These are phyloP conservation scores for Xylaria venustula DNA, from an alignment of 495 filamentous ascomycete species.

Conservation along the genomic window DNA sequence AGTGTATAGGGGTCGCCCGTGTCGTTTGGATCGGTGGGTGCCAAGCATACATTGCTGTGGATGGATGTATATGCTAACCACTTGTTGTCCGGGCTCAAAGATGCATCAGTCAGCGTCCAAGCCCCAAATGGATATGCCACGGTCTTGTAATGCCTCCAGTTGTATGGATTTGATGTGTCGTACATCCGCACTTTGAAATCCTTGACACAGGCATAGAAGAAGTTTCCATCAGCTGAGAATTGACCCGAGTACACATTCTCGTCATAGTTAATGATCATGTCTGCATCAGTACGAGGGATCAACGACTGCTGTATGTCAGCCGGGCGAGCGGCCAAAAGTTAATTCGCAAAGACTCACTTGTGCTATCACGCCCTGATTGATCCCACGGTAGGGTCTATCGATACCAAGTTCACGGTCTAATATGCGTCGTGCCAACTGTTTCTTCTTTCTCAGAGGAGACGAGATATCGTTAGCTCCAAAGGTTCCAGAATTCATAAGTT, in stretches of 20 bases:
- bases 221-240: slow-evolving; percentile 95
- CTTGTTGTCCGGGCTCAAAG: slow-evolving; percentile 86
- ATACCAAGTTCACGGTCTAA: slow-evolving; percentile 79
- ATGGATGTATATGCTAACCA: slow-evolving; percentile 90
- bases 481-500: slow-evolving; percentile 74
- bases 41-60: slow-evolving; percentile 74
- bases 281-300: slow-evolving; percentile 71
- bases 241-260: slow-evolving; percentile 90
- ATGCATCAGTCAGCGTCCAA: slow-evolving; percentile 96
- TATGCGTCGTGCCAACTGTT: slow-evolving; percentile 61
- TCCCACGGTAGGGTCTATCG: slow-evolving; percentile 47
- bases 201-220: slow-evolving; percentile 93
- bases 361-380: slow-evolving; percentile 61
- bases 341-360: slow-evolving; percentile 35
- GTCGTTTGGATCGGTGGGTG: slow-evolving; percentile 81
- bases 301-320: slow-evolving; percentile 40
- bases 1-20: slow-evolving; percentile 71
- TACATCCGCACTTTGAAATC: slow-evolving; percentile 96
- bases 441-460: slow-evolving; percentile 55
- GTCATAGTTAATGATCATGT: slow-evolving; percentile 85
- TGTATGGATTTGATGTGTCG: slow-evolving; percentile 92
- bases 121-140: slow-evolving; percentile 80
- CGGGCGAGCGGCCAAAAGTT: not conserved
- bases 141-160: slow-evolving; percentile 95
- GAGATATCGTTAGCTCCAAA: slow-evolving; percentile 66